phyloP scores from a whole-genome alignment of 257 asterid genomes.

The Eustoma russellianum region DNA sequence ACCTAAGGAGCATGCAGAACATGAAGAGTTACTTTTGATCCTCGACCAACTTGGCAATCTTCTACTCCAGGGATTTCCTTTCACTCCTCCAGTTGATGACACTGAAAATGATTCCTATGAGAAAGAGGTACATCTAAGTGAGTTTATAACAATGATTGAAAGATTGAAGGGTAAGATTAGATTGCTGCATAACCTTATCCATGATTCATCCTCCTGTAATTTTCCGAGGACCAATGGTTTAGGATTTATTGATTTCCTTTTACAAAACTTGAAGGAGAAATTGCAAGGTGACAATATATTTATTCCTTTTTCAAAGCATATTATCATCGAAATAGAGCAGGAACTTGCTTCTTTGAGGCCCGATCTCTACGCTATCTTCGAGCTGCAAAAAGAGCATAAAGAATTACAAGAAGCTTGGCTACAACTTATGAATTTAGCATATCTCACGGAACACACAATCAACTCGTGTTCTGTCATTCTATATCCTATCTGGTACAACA shows the following conservation, averaged over 20 bases:
- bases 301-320: neutral
- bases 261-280: neutral
- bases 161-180: neutral
- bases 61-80: too few species aligned
- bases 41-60: too few species aligned
- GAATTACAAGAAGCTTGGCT: neutral
- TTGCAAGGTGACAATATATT: neutral
- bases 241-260: conserved; percentile 2
- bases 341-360: neutral
- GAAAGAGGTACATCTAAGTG: too few species aligned
- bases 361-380: neutral
- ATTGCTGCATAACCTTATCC: neutral
- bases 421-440: conserved; percentile 1
- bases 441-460: conserved; percentile 4
- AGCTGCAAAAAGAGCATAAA: neutral
- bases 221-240: conserved; percentile 1
- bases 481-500: conserved; percentile 1
- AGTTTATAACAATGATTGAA: too few species aligned
- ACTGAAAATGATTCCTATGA: too few species aligned
- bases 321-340: neutral
- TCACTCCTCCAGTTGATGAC: too few species aligned
- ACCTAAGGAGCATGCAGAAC: too few species aligned
- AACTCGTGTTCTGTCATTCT: conserved; percentile 2
- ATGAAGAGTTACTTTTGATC: too few species aligned
- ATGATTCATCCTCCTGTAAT: neutral